Percentiles rank a stretch among this genome's conserved stretches.
phyloP scores from a whole-genome alignment of 2,329 filamentous ascomycete genomes.

The Sporothrix pseudoabietina region DNA sequence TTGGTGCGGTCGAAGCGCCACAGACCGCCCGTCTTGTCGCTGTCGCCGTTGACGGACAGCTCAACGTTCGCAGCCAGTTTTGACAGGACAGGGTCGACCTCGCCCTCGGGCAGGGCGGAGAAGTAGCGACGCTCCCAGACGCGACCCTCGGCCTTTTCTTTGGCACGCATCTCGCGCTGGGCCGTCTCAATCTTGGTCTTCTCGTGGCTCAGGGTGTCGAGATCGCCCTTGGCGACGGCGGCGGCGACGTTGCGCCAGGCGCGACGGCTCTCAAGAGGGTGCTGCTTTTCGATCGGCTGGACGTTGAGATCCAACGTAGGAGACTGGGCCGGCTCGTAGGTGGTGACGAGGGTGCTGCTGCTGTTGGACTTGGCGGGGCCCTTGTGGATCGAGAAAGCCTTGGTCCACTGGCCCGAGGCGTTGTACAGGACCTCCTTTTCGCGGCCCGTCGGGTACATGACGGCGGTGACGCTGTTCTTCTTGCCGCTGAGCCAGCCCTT shows the following conservation, averaged over 20 bases:
- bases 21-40: conserved; percentile 62
- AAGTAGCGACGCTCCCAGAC: conserved; percentile 89
- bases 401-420: conserved; percentile 89
- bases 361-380: conserved; percentile 53
- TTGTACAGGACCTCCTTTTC: conserved; percentile 78
- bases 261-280: conserved; percentile 81
- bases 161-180: conserved; percentile 72
- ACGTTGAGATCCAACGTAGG: conserved; percentile 69
- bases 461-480: conserved; percentile 86
- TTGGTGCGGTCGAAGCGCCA: conserved; percentile 58
- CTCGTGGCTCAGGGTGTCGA: conserved; percentile 75
- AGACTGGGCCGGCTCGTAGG: conserved; percentile 61
- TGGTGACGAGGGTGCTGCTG: conserved; percentile 54
- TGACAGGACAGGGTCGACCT: conserved; percentile 51
- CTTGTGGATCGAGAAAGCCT: conserved; percentile 75
- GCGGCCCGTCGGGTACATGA: conserved; percentile 68
- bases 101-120: conserved; percentile 51
- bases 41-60: conserved; percentile 54
- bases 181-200: conserved; percentile 90
- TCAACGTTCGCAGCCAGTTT: conserved; percentile 51
- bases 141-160: conserved; percentile 72
- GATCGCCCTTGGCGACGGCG: conserved; percentile 78
- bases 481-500: conserved; percentile 94
- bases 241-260: conserved; percentile 86
- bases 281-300: conserved; percentile 74